Evolutionary conservation across 352 stramenopile species (phyloP).

Genomic region (Phytophthora sp.): DNA sequence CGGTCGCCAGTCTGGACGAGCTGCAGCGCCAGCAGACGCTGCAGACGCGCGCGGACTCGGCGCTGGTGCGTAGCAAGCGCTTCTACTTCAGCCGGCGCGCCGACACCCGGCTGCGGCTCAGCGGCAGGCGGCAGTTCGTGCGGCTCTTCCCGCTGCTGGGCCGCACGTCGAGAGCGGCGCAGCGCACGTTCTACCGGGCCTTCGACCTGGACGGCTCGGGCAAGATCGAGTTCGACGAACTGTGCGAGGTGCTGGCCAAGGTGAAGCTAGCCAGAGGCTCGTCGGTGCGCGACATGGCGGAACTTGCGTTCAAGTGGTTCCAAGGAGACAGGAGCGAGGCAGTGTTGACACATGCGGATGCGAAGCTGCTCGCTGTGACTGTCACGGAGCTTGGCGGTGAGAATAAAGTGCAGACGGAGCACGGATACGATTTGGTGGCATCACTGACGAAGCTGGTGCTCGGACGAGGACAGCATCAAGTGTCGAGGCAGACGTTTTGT

Average conservation of each 20-base stretch:
- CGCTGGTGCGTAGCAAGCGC: conserved; percentile 37
- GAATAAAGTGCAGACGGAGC: conserved; percentile 20
- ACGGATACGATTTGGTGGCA: conserved; percentile 27
- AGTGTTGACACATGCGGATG: conserved; percentile 35
- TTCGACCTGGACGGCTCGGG: conserved; percentile 56
- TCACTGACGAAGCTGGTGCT: conserved; percentile 33
- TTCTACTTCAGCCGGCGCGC: conserved; percentile 49
- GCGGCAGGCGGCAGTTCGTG: conserved; percentile 47
- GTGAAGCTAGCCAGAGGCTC: conserved; percentile 32
- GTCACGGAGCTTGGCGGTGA: conserved; percentile 26
- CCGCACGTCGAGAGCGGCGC: conserved; percentile 31
- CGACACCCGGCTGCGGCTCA: conserved; percentile 53
- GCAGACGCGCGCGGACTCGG: conserved; percentile 34
- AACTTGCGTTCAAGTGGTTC: conserved; percentile 74
- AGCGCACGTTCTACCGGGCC: conserved; percentile 48
- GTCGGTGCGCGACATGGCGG: conserved; percentile 41
- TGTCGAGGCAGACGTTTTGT: conserved; percentile 23
- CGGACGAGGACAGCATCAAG: conserved; percentile 15
- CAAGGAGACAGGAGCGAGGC: conserved; percentile 27
- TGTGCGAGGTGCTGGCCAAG: conserved; percentile 63
- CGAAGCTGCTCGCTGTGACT: conserved; percentile 45
- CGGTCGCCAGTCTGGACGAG: conserved; percentile 17
- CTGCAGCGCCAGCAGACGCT: conserved; percentile 19
- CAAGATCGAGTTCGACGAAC: conserved; percentile 63
- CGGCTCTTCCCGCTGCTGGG: conserved; percentile 63